Base-by-base conservation (phyloP, 768 basidiomycete genomes). In the Lactarius hengduanensis region DNA sequence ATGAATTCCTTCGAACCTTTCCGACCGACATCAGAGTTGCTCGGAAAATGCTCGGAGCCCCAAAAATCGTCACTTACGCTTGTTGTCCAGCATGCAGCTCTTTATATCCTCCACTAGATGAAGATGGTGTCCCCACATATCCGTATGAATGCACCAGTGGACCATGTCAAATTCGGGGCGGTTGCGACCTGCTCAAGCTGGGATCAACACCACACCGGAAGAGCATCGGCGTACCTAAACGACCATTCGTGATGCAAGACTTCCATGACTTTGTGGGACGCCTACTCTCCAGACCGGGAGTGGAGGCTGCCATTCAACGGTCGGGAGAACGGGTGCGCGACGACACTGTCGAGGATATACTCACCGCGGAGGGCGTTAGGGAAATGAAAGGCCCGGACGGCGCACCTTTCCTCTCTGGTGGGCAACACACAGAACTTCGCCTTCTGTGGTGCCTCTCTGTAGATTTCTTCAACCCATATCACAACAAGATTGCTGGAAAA, bases 21-120 rank as follows among this genome's bases (percentile, higher is more conserved):
- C 43, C 43, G 22, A 45, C 30, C 20, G 20, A 60, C 59, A 60
- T 60, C 43, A 26, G 30, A 3, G 16, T 11, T 60, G 43, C 59
- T 47, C 11, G 30, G 58, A 45, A 30, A 59, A 28, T 59, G 40
- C 58, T 59, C 18, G 40, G 58, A 26, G 28, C 30, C 41, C 43
- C 26, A 9, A 59, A 59, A 32, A 32, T 30, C 16, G 8, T 47
- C 43, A 59, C 41, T n/a, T 59, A 43, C 13, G 58, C 58, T 43
- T 59, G 58, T n/a, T 59, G 58, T 41, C 58, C 58, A 32, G 43
- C 43, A 32, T 59, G 59, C 22, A 59, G 22, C 41, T 45, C 59
- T 9, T 9, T 47, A n/a, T 59, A 59, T 59, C n/a, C 59, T 11
- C 43, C 41, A 9, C 5, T 15, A 59, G 59, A 59, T 9, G 30